Evolutionary conservation across 371 early-diverging fungal species (phyloP), one percentile per base, ranked within the genome.

Genomic region (Haplosporangium sp.): DNA sequence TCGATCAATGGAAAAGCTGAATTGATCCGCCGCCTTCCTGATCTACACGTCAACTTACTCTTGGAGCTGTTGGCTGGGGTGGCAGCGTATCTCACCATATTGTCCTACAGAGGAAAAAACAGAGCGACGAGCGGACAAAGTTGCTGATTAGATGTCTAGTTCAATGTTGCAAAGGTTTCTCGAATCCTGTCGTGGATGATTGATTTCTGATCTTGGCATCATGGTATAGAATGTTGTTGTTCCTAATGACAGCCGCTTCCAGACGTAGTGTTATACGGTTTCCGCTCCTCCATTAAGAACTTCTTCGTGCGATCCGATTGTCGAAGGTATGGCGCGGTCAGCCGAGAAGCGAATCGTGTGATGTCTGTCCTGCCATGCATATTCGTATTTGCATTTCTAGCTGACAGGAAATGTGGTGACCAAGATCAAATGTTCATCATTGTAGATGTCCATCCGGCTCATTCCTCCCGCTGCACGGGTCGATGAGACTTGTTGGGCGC

Each of bases 41-140:
- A 12, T 43, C 20, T 47, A 14, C 16, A 13, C 16, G 13, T 14
- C 12, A 38, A 77, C 79, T 77, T 77, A 77, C 79, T 77, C 79
- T 77, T 77, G 79, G 79, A 72, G 79, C 79, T 77, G 79, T 77
- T 77, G 79, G 79, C 79, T 63, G 79, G 79, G 62, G 79, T 77
- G 64, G 79, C 79, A 72, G 79, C 79, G 79, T 77, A 77, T 77
- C 79, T 77, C 79, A 77, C 79, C 79, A 77, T 77, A 42, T 77
- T 77, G 79, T 72, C 79, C 79, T 77, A 77, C 42, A 45, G 29
- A 38, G 29, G 48, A 63, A 29, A 29, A 43, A 8, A 45, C 14
- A 46, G 42, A 20, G 36, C 16, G 37, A 63, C 40, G 46, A 13
- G n/a, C 4, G 4, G 29, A 29, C 29, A 36, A 8, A 20, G 36